Evolutionary conservation across 176 grass and related monocot genomes (phyloP).

Genomic region (Panicum miliaceum): DNA sequence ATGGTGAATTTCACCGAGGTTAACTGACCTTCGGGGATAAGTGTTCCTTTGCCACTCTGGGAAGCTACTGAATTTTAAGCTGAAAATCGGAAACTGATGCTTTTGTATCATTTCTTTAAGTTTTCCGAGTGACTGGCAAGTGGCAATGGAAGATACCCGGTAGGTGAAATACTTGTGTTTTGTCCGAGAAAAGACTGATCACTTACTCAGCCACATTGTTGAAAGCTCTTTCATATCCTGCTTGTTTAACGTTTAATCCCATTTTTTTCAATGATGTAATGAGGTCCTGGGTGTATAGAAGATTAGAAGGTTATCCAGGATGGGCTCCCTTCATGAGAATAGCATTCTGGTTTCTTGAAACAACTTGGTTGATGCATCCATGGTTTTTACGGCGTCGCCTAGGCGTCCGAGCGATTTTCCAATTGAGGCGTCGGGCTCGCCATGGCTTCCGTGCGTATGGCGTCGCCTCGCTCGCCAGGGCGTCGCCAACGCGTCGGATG

Average conservation of each 20-base stretch:
- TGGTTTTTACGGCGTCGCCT: no score
- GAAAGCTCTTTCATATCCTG: not conserved
- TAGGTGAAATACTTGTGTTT: not conserved
- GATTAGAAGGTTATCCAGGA: not conserved
- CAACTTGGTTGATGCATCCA: constrained; percentile 3
- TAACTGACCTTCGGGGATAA: not conserved
- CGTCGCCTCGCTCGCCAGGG: no score
- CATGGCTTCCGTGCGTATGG: no score
- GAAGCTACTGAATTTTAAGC: not conserved
- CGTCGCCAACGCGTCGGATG: no score
- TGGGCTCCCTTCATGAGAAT: not conserved
- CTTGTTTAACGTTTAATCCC: not conserved
- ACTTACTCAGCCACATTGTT: not conserved
- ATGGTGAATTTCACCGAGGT: not conserved
- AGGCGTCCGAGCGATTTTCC: no score
- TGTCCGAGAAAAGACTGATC: not conserved
- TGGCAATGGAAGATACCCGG: not conserved
- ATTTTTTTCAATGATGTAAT: not conserved
- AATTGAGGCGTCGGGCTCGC: no score
- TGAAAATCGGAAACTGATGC: not conserved
- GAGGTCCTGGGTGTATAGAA: not conserved
- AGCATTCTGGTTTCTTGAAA: constrained; percentile 22
- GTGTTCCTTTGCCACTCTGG: not conserved
- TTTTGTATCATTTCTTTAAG: not conserved
- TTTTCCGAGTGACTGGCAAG: not conserved